A percentile compares a stretch with the other conserved stretches of the same genome.
Evolutionary conservation across 768 basidiomycete species (phyloP).

Genomic region (Kwoniella heveanensis): DNA sequence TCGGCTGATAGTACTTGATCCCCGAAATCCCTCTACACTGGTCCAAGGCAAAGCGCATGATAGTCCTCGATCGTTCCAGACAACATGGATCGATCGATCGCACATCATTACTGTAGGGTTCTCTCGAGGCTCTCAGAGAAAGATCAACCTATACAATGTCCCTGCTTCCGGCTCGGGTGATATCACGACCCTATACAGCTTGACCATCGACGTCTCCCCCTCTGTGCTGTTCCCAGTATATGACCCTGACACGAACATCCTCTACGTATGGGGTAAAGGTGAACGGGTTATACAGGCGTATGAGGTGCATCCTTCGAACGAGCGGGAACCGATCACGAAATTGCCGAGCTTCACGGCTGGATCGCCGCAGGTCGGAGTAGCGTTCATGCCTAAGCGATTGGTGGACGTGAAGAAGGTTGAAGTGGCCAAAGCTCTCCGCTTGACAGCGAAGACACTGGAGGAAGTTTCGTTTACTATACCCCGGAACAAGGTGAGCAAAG

Average conservation of each 20-base stretch:
- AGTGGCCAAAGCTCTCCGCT: conserved; percentile 44
- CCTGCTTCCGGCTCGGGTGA: conserved; percentile 3
- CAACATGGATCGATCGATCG: conserved; percentile 50
- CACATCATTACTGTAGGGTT: conserved; percentile 56
- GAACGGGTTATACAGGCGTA: conserved; percentile 54
- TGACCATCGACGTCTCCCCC: conserved; percentile 55
- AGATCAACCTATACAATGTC: conserved; percentile 51
- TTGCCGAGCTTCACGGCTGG: conserved; percentile 54
- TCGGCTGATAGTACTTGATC: conserved; percentile 53
- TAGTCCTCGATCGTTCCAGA: conserved; percentile 53
- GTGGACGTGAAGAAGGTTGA: conserved; percentile 56
- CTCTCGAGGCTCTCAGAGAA: conserved; percentile 52
- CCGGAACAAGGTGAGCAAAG: conserved; percentile 48
- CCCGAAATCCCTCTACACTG: conserved; percentile 34
- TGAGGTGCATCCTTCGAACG: conserved; percentile 45
- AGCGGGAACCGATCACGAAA: conserved; percentile 36
- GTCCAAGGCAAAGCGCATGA: conserved; percentile 50
- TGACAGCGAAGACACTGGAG: conserved; percentile 54
- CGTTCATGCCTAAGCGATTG: conserved; percentile 51
- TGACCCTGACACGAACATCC: conserved; percentile 56
- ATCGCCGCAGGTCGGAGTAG: conserved; percentile 50
- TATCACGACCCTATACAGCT: conserved; percentile 31
- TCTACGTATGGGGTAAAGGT: conserved; percentile 56
- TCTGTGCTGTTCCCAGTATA: conserved; percentile 55
- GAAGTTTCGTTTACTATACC: conserved; percentile 55